Evolutionary conservation across 2,329 filamentous ascomycete genomes (phyloP).

Genomic region (Claviceps quebecensis): DNA sequence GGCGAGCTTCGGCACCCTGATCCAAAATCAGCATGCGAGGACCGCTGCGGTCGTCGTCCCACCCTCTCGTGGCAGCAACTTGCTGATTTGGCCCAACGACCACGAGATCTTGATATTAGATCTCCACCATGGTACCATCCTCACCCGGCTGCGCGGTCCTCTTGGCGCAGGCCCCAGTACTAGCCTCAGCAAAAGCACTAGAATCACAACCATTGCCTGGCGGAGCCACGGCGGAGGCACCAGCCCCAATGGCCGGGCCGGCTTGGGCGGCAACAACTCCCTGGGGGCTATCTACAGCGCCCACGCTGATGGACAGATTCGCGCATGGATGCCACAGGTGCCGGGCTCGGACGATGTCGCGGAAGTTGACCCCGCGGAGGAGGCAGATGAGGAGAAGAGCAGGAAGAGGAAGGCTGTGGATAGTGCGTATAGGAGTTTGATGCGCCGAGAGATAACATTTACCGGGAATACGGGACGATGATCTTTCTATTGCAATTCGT

Average conservation of each 20-base stretch:
- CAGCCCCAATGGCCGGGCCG: slow-evolving; percentile 30
- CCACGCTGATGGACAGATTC: slow-evolving; percentile 72
- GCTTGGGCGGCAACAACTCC: slow-evolving; percentile 40
- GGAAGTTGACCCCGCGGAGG: slow-evolving; percentile 26
- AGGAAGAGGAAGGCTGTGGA: slow-evolving; percentile 67
- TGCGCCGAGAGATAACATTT: slow-evolving; percentile 57
- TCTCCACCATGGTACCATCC: slow-evolving; percentile 58
- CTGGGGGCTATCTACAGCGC: slow-evolving; percentile 57
- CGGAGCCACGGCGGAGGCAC: slow-evolving; percentile 44
- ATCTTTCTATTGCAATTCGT: neutral
- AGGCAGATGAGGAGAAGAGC: slow-evolving; percentile 31
- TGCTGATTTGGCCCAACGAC: slow-evolving; percentile 71
- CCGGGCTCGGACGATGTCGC: slow-evolving; percentile 36
- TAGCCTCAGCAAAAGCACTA: slow-evolving; percentile 30
- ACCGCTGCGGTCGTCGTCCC: slow-evolving; percentile 48
- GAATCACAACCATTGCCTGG: slow-evolving; percentile 68
- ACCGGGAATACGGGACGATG: slow-evolving; percentile 12
- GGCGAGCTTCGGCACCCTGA: slow-evolving; percentile 69
- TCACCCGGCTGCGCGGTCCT: slow-evolving; percentile 57
- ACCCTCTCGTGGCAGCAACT: slow-evolving; percentile 46
- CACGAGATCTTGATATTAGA: slow-evolving; percentile 69
- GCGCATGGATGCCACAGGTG: slow-evolving; percentile 56
- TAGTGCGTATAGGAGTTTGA: slow-evolving; percentile 65
- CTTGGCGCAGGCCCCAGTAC: slow-evolving; percentile 33
- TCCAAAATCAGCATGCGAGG: slow-evolving; percentile 58